Evolutionary conservation across 257 asterid genomes (phyloP).

Genomic region (Solanum commersonii): DNA sequence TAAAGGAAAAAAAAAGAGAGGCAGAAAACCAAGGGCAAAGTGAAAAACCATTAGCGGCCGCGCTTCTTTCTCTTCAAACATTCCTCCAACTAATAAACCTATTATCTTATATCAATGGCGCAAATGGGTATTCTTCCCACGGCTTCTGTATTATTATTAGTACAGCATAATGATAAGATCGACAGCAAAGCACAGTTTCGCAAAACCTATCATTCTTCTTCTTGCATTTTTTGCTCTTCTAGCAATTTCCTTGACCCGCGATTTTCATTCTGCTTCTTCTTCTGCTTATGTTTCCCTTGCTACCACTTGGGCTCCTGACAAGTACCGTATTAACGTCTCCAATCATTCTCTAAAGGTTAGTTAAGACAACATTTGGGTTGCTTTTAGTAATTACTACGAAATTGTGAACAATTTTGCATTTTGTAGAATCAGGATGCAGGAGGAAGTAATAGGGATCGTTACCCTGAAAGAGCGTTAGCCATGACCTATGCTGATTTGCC

Average conservation of each 20-base stretch:
- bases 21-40: conserved; percentile 1
- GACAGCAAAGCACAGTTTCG: conserved; percentile 26
- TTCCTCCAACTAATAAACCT: neutral
- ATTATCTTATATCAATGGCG: neutral
- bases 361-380: neutral
- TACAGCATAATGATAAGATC: conserved; percentile 20
- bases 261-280: conserved; percentile 38
- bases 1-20: neutral
- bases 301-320: conserved; percentile 21
- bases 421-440: neutral
- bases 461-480: conserved; percentile 26
- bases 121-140: conserved; percentile 8
- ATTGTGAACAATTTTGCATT: neutral
- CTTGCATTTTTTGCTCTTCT: conserved; percentile 29
- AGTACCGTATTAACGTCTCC: conserved; percentile 2
- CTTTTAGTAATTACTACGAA: neutral
- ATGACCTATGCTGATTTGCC: conserved; percentile 71
- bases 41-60: conserved; percentile 54
- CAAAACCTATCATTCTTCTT: conserved; percentile 33
- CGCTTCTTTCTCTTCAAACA: conserved; percentile 5
- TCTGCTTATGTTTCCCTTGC: conserved; percentile 23
- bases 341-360: conserved; percentile 17
- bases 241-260: conserved; percentile 28
- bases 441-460: conserved; percentile 3
- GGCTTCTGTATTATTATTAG: neutral